Evolutionary conservation across 768 basidiomycete species (phyloP).

Genomic region (Coprinopsis cinerea): DNA sequence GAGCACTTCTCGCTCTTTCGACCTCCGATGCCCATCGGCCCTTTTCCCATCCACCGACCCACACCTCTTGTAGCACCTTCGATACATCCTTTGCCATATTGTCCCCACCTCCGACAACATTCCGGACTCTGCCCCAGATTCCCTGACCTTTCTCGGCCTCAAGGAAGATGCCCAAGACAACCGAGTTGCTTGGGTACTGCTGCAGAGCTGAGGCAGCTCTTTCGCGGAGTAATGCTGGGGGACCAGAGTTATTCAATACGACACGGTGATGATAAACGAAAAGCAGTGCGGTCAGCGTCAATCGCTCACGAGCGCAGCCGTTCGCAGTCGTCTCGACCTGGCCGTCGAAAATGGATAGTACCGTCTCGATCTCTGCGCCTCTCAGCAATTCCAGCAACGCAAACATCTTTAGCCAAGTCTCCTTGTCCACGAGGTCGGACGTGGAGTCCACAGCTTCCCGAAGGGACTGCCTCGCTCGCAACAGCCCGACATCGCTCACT

Average conservation of each 20-base stretch:
- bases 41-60: conserved; percentile 69
- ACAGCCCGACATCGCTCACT: conserved; percentile 42
- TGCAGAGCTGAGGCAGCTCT: conserved; percentile 49
- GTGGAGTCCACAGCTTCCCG: conserved; percentile 40
- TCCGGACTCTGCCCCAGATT: conserved; percentile 68
- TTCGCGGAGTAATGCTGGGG: conserved; percentile 53
- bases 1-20: conserved; percentile 62
- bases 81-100: conserved; percentile 48
- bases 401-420: conserved; percentile 60
- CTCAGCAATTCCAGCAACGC: conserved; percentile 62
- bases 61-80: conserved; percentile 62
- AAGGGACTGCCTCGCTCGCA: conserved; percentile 60
- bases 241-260: conserved; percentile 49
- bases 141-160: conserved; percentile 75
- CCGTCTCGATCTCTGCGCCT: conserved; percentile 31
- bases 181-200: conserved; percentile 62
- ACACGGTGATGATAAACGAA: conserved; percentile 57
- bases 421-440: conserved; percentile 21
- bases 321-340: conserved; percentile 19
- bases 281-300: conserved; percentile 48
- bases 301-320: conserved; percentile 41
- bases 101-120: conserved; percentile 45
- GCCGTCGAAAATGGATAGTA: conserved; percentile 37
- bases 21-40: conserved; percentile 16
- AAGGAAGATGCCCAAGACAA: conserved; percentile 66